A percentile compares a stretch with the other conserved stretches of the same genome.
Conservation (phyloP, 2,329 filamentous ascomycete species). For the Ceratocystis destructans region DNA sequence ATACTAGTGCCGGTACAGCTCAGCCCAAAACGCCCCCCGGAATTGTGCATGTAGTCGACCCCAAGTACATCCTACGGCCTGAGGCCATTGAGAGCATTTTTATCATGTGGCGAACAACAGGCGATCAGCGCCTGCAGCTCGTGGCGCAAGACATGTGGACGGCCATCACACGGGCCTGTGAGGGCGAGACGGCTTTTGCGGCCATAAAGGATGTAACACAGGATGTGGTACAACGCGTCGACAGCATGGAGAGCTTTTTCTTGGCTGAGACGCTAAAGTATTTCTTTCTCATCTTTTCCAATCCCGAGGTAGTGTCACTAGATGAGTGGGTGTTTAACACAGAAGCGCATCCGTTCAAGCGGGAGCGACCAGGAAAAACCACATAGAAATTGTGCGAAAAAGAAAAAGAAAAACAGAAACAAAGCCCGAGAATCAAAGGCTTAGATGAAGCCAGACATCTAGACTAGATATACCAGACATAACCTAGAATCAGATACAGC, state of each 20-base stretch:
- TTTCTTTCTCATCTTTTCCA: constrained; percentile 49
- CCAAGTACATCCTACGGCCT: constrained; percentile 53
- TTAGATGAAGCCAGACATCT: no score
- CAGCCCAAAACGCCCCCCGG: constrained; percentile 34
- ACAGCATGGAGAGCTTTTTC: constrained; percentile 47
- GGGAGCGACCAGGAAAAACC: constrained; percentile 21
- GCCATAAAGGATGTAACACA: constrained; percentile 48
- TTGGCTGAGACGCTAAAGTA: constrained; percentile 55
- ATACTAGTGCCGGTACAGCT: not conserved
- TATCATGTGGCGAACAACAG: constrained; percentile 61
- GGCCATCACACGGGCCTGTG: constrained; percentile 46
- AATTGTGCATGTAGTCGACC: constrained; percentile 41
- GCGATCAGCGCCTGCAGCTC: constrained; percentile 49
- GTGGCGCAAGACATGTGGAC: constrained; percentile 65
- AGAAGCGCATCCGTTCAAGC: constrained; percentile 39
- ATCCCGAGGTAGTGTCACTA: constrained; percentile 43
- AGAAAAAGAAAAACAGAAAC: not conserved
- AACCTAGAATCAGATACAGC: no score
- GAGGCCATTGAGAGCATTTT: constrained; percentile 75
- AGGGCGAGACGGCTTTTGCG: constrained; percentile 48
- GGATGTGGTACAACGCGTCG: constrained; percentile 23
- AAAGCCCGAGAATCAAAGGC: not conserved
- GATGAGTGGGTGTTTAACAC: constrained; percentile 50
- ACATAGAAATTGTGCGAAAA: no score
- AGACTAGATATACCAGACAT: no score